These are phyloP conservation scores for Gynandropsis gynandra DNA, from an alignment of 345 rosid species.

Conservation along the genomic window DNA sequence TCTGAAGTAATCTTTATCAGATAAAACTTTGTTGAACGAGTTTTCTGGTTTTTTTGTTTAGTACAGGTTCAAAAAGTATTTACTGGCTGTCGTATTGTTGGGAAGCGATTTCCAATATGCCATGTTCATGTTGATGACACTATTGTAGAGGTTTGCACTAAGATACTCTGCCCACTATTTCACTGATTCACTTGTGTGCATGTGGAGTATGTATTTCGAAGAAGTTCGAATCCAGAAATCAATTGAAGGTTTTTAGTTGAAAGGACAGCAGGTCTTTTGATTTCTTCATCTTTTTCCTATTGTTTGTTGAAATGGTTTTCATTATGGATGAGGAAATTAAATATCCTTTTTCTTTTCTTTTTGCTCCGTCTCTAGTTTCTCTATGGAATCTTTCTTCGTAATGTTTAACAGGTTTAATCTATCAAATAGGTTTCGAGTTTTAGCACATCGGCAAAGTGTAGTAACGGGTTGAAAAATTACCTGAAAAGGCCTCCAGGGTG, in stretches of 20 bases:
- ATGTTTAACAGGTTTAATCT: conserved; percentile 10
- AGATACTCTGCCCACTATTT: conserved; percentile 6
- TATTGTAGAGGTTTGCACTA: conserved; percentile 42
- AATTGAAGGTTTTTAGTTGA: neutral
- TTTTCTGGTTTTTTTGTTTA: neutral
- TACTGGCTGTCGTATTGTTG: conserved; percentile 47
- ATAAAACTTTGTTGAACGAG: neutral
- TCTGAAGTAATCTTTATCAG: neutral
- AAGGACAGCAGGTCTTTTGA: conserved; percentile 1
- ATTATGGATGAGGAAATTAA: neutral
- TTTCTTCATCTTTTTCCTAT: neutral
- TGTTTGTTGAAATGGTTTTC: neutral
- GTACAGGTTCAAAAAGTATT: conserved; percentile 46
- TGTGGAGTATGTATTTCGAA: neutral
- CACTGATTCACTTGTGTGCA: conserved; percentile 1
- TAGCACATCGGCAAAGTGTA: conserved; percentile 38
- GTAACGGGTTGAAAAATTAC: conserved; percentile 20
- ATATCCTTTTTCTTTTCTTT: neutral
- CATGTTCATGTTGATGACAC: conserved; percentile 46
- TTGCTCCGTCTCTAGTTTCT: neutral
- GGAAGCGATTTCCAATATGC: conserved; percentile 66
- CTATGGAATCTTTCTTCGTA: neutral
- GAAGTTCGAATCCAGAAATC: neutral
- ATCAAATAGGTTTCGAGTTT: conserved; percentile 54
- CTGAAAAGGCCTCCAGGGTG: conserved; percentile 37